phyloP scores from a whole-genome alignment of 2,329 filamentous ascomycete genomes.

The Aspergillus nomiae region DNA sequence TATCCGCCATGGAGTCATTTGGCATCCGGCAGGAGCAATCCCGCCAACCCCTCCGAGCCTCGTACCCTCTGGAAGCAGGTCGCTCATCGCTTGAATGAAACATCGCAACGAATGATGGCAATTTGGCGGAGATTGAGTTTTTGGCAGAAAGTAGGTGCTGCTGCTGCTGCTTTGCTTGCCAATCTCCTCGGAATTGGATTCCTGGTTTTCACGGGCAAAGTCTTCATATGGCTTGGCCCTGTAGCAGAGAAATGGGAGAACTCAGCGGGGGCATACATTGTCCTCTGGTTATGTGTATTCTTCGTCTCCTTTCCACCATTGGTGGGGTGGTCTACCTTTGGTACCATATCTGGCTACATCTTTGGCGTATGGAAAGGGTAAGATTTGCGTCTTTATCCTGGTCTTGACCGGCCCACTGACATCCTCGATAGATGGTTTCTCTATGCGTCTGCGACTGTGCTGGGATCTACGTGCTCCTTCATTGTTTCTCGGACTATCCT shows the following conservation, averaged over 20 bases:
- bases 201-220: conserved; percentile 74
- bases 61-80: conserved; percentile 40
- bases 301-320: conserved; percentile 80
- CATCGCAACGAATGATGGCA: conserved; percentile 34
- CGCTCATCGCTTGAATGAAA: conserved; percentile 38
- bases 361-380: conserved; percentile 73
- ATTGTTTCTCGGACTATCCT: conserved; percentile 77
- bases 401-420: conserved; percentile 13
- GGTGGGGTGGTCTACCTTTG: conserved; percentile 80
- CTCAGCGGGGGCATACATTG: conserved; percentile 68
- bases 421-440: conserved; percentile 71
- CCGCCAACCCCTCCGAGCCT: conserved; percentile 36
- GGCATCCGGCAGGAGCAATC: conserved; percentile 44
- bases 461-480: conserved; percentile 78
- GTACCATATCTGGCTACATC: conserved; percentile 70
- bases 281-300: conserved; percentile 76
- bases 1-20: conserved; percentile 57
- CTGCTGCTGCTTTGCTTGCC: conserved; percentile 53
- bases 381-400: conserved; percentile 34
- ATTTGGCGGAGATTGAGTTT: conserved; percentile 47
- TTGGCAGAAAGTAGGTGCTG: conserved; percentile 63
- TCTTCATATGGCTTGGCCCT: conserved; percentile 76
- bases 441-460: conserved; percentile 74
- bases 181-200: conserved; percentile 65
- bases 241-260: conserved; percentile 75